Evolutionary conservation across 371 early-diverging fungal genomes (phyloP).

Genomic region (Mortierella sp.): DNA sequence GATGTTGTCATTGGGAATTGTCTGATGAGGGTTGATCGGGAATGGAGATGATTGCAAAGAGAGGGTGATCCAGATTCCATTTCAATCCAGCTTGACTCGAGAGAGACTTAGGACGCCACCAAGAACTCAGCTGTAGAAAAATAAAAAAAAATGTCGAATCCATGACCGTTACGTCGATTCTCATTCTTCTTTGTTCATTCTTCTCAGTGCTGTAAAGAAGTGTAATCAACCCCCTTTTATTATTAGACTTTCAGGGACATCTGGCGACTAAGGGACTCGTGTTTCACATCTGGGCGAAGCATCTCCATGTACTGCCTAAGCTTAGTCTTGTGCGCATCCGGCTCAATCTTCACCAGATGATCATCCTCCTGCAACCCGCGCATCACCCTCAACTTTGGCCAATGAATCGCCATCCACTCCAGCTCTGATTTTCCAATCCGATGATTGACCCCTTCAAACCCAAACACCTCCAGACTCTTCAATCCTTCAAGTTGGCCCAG

Average conservation of each 20-base stretch:
- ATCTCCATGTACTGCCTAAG: slow-evolving; percentile 11
- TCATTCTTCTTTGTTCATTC: too few species aligned
- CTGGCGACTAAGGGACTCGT: neutral
- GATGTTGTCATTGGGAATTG: too few species aligned
- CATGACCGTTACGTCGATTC: too few species aligned
- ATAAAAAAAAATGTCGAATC: too few species aligned
- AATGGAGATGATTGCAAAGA: too few species aligned
- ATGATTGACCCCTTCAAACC: neutral
- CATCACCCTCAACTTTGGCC: slow-evolving; percentile 14
- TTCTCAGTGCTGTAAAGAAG: too few species aligned
- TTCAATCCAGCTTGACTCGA: too few species aligned
- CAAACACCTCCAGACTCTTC: slow-evolving; percentile 4
- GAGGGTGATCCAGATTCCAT: too few species aligned
- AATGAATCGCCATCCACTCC: slow-evolving; percentile 10
- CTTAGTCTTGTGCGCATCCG: neutral
- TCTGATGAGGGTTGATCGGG: too few species aligned
- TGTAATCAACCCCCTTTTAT: too few species aligned
- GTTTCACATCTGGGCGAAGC: slow-evolving; percentile 19
- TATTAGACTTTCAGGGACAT: neutral
- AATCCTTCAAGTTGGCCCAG: neutral
- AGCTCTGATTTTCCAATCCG: slow-evolving; percentile 10
- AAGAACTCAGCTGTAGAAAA: too few species aligned
- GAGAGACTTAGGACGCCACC: too few species aligned
- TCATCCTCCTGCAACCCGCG: slow-evolving; percentile 7
- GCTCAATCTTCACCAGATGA: neutral